Evolutionary conservation across 441 rosid species (phyloP), one percentile per base, ranked within the genome.

Genomic region (Euphorbia schlechtendalii): DNA sequence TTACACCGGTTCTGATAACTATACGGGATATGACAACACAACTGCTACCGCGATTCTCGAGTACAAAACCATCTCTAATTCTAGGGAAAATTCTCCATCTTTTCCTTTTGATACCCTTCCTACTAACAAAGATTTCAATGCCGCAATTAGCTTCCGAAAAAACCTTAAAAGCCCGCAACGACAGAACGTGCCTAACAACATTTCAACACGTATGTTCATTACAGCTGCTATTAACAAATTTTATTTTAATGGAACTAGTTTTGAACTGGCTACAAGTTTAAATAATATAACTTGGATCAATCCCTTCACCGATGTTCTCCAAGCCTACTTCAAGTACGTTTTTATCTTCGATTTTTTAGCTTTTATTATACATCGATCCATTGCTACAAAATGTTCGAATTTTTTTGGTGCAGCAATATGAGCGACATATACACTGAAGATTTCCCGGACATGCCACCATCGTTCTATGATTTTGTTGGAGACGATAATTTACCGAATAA

Each of bases 311-410:
- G 49, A 59, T 15, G 32, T 59, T 4, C 63, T 59, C 40, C 63
- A 40, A 4, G 63, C 63, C 10, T 59, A 59, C 11, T 59, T 20
- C 63, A 2, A 59, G 63, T 59, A 59, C n/a, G 62, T 13, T 56
- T 13, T 28, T 14, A 36, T 36, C 9, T 9, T 36, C 40, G 9
- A 36, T 36, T 9, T 3, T 3, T 36, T 36, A 36, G 4, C 4
- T 36, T 3, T 36, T 9, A 3, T 3, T 3, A 36, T 36, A 9
- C 9, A 3, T 36, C 40, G 9, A 36, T 3, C 9, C 4, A 36
- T 36, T 3, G 4, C 40, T 36, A 36, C 30, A 9, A 41, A 41
- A 9, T 1, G 13, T 7, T 41, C 2, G 12, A 7, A 8, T 41
- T 1, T 1, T 41, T 3, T 41, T 41, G 36, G 9, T 57, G 43